Conservation (phyloP, 345 rosid genomes). For the Anastatica hierochuntica region DNA sequence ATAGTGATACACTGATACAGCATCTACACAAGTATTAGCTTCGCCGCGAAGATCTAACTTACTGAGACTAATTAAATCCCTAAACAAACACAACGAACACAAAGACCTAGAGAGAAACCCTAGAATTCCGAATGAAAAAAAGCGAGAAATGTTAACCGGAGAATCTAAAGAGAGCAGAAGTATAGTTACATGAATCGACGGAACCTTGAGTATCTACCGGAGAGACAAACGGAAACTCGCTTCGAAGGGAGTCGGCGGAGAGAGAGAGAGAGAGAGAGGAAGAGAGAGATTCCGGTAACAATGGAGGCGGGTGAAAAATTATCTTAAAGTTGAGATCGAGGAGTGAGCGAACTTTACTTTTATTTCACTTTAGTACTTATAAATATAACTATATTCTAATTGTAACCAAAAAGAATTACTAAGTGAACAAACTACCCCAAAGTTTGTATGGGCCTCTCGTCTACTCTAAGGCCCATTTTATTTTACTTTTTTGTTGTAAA, state of each 20-base stretch:
- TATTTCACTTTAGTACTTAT: background rate
- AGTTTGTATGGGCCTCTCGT: background rate
- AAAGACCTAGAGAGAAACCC: slow-evolving; percentile 10
- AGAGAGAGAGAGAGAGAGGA: slow-evolving; percentile 3
- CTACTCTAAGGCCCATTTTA: background rate
- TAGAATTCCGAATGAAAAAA: background rate
- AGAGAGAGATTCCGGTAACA: slow-evolving; percentile 14
- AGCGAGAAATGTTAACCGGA: background rate
- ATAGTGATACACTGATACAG: too few relatives aligned
- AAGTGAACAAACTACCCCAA: background rate
- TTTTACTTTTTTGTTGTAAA: too few relatives aligned
- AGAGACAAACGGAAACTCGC: background rate
- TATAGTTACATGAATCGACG: background rate
- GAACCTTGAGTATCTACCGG: background rate
- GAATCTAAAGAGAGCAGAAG: background rate
- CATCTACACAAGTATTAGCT: too few relatives aligned
- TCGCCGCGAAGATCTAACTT: too few relatives aligned
- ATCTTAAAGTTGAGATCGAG: slow-evolving; percentile 25
- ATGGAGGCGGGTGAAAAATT: slow-evolving; percentile 24
- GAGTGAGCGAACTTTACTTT: background rate
- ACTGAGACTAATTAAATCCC: too few relatives aligned
- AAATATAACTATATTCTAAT: background rate
- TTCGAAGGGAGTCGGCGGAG: slow-evolving; percentile 13
- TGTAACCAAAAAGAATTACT: background rate
- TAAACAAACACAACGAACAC: background rate